Base-by-base conservation (phyloP, 495 filamentous ascomycete genomes). In the Lasiosphaeria ovina region DNA sequence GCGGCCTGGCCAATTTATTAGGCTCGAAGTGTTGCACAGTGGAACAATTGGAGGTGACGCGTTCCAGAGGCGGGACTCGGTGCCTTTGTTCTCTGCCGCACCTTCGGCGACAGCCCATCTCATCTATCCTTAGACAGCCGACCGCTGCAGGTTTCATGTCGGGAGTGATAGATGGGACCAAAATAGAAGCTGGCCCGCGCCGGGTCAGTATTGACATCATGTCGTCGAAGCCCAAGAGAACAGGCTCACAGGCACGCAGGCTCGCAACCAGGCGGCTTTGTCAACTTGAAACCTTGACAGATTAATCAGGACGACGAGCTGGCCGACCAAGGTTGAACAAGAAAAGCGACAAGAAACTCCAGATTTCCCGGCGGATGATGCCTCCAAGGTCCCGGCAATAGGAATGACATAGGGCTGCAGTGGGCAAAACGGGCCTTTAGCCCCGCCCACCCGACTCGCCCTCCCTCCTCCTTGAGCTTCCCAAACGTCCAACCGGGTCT, bases 391-490 rank as follows among this genome's bases (percentile, higher is more conserved):
- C 57, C 62, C 55, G 59, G 59, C 64, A 64, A 60, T 65, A 54
- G 24, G 24, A 24, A 24, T 64, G 44, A 55, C 61, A 57, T 68
- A 68, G 68, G 65, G 68, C 68, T 68, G 68, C 57, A 40, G 53
- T 61, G 62, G 24, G 24, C 24, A 12, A 42, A 35, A 61, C 14
- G 36, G 54, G 54, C 31, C 34, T 69, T 67, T 67, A 70, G 54
- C 68, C 65, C 61, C 57, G 55, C 65, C 56, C 35, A 63, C 59
- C 66, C 61, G 63, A 68, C 63, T 66, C 61, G 63, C 50, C n/a
- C 35, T 17, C 12, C 55, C 54, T 31, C 17, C 24, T n/a, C 16
- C 10, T 4, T 40, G 6, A 24, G 50, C 31, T 33, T 53, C 50
- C 16, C 14, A 24, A 8, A 16, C 7, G 42, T 14, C 40, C 14